These are phyloP conservation scores for Cordyceps javanica DNA, from an alignment of 2,329 filamentous ascomycete genomes.

Conservation along the genomic window DNA sequence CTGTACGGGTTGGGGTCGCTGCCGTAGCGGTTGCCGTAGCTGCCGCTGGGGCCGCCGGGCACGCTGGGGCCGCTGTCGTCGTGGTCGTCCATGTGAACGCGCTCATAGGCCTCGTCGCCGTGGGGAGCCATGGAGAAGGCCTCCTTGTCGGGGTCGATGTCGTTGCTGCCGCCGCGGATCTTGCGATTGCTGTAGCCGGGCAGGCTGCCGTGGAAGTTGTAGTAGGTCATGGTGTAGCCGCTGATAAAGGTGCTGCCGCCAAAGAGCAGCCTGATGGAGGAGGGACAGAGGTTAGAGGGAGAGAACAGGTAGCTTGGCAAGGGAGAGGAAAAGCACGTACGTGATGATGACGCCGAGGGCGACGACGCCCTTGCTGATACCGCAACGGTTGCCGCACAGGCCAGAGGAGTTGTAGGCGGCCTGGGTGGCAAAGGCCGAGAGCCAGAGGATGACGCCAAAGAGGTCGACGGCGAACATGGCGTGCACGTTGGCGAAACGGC, in stretches of 20 bases:
- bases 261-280: slow-evolving; percentile 49
- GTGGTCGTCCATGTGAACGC: slow-evolving; percentile 52
- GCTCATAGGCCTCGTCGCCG: slow-evolving; percentile 60
- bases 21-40: slow-evolving; percentile 30
- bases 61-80: slow-evolving; percentile 31
- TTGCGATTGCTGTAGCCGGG: slow-evolving; percentile 53
- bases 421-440: slow-evolving; percentile 61
- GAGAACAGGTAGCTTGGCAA: not conserved
- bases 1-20: slow-evolving; percentile 30
- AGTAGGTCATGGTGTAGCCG: slow-evolving; percentile 55
- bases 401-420: slow-evolving; percentile 55
- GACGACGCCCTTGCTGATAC: slow-evolving; percentile 57
- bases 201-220: slow-evolving; percentile 54
- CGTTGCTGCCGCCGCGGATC: slow-evolving; percentile 34
- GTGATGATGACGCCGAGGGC: slow-evolving; percentile 56
- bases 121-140: slow-evolving; percentile 63
- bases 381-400: slow-evolving; percentile 50
- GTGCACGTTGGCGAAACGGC: slow-evolving; percentile 55
- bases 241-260: slow-evolving; percentile 47
- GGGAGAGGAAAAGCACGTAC: slow-evolving; percentile 39
- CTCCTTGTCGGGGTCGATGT: slow-evolving; percentile 63
- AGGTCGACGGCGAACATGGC: slow-evolving; percentile 54
- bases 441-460: slow-evolving; percentile 56
- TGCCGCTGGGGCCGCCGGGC: slow-evolving; percentile 18
- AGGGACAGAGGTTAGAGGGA: slow-evolving; percentile 11